phyloP scores from a whole-genome alignment of 1,284 basidiomycete species.

The Moniliophthora roreri region DNA sequence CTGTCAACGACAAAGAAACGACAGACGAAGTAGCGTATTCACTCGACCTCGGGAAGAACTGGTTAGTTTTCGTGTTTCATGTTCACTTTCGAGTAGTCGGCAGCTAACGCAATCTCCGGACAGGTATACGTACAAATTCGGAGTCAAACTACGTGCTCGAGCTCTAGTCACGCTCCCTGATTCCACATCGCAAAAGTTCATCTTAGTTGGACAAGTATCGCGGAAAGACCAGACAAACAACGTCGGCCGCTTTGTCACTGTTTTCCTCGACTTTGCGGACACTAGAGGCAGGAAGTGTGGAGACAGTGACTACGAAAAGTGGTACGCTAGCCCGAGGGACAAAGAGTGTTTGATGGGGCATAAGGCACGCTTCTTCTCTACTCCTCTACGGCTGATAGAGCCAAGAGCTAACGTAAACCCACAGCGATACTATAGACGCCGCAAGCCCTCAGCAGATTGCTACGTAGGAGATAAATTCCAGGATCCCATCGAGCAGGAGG shows the following conservation, averaged over 20 bases:
- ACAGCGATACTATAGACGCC: conserved; percentile 91
- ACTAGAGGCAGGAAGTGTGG: conserved; percentile 72
- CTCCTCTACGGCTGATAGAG: too few species aligned
- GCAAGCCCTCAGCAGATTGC: conserved; percentile 85
- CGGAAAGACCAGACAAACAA: conserved; percentile 56
- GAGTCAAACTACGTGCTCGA: conserved; percentile 71
- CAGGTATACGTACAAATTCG: conserved; percentile 73
- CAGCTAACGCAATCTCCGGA: too few species aligned
- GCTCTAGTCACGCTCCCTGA: conserved; percentile 86
- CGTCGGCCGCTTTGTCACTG: conserved; percentile 67
- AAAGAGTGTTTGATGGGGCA: conserved; percentile 94
- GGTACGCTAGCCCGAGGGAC: conserved; percentile 75
- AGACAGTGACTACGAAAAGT: conserved; percentile 81
- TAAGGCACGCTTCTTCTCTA: conserved; percentile 59
- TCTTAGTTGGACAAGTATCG: conserved; percentile 83
- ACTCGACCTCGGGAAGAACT: conserved; percentile 84
- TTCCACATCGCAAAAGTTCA: conserved; percentile 91
- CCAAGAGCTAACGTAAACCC: too few species aligned
- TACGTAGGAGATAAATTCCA: conserved; percentile 92
- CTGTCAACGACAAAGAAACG: conserved; percentile 86
- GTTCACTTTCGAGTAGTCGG: too few species aligned
- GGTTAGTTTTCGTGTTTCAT: too few species aligned
- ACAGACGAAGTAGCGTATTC: conserved; percentile 79
- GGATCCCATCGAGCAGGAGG: conserved; percentile 83
- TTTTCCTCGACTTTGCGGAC: conserved; percentile 85